A percentile compares a stretch with the other conserved stretches of the same genome.
Conservation (phyloP, 2,329 filamentous ascomycete genomes). For the Sclerotinia sclerotiorum region DNA sequence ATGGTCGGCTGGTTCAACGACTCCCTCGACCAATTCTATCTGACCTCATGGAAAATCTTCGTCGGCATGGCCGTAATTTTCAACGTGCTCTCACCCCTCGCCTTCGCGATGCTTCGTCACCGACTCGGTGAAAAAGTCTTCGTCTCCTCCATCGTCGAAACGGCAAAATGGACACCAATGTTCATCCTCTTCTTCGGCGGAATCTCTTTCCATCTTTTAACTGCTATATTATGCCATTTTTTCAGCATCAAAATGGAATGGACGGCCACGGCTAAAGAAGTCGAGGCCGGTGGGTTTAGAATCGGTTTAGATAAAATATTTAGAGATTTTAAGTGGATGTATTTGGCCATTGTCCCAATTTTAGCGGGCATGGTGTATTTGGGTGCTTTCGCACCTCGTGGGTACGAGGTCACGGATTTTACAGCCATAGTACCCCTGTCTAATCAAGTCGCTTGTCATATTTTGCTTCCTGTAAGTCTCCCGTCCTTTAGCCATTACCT, state of each 20-base stretch:
- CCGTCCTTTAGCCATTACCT: not conserved
- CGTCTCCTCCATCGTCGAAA: slow-evolving; percentile 49
- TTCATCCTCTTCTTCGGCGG: slow-evolving; percentile 48
- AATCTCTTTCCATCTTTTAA: slow-evolving; percentile 45
- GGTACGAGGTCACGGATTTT: slow-evolving; percentile 58
- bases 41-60: slow-evolving; percentile 65
- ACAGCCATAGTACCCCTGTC: slow-evolving; percentile 59
- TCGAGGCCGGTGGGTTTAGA: slow-evolving; percentile 56
- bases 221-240: slow-evolving; percentile 46
- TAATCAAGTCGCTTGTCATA: slow-evolving; percentile 40
- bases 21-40: slow-evolving; percentile 64
- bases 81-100: slow-evolving; percentile 47
- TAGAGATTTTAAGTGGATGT: slow-evolving; percentile 56
- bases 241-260: slow-evolving; percentile 48
- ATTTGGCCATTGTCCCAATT: slow-evolving; percentile 31
- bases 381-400: slow-evolving; percentile 33
- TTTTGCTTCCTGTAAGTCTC: slow-evolving; percentile 27
- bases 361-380: slow-evolving; percentile 36
- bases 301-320: slow-evolving; percentile 56
- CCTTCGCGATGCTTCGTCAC: slow-evolving; percentile 33
- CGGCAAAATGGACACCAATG: slow-evolving; percentile 53
- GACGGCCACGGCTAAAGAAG: slow-evolving; percentile 61
- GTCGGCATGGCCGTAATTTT: slow-evolving; percentile 65
- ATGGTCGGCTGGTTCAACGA: slow-evolving; percentile 70
- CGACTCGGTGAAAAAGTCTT: slow-evolving; percentile 31